phyloP scores from a whole-genome alignment of 2,329 filamentous ascomycete genomes.

The Paramyrothecium sp. region DNA sequence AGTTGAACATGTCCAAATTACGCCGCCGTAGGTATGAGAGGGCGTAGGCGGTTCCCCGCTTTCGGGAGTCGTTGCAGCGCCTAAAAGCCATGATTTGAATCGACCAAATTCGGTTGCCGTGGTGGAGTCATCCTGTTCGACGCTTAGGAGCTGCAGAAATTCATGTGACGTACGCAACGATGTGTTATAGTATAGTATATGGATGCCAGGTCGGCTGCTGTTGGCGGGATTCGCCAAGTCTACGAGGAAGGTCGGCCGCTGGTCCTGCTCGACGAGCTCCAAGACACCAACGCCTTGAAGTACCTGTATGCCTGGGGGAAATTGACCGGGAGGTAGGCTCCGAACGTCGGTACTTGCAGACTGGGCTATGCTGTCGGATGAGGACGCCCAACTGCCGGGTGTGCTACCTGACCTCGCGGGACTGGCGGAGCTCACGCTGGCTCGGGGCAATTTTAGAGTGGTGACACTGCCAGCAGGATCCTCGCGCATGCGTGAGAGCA shows the following conservation, averaged over 20 bases:
- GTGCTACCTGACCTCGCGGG: conserved; percentile 49
- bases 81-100: conserved; percentile 71
- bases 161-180: conserved; percentile 58
- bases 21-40: conserved; percentile 60
- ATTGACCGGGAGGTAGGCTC: conserved; percentile 42
- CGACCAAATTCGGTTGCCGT: conserved; percentile 50
- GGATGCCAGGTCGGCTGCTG: conserved; percentile 50
- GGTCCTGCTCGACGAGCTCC: conserved; percentile 75
- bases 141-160: conserved; percentile 55
- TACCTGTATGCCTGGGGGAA: too few relatives aligned
- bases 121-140: conserved; percentile 41
- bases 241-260: conserved; percentile 73
- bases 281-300: conserved; percentile 65
- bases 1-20: conserved; percentile 70
- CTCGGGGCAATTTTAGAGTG: conserved; percentile 54
- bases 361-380: conserved; percentile 50
- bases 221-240: conserved; percentile 63
- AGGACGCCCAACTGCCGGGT: conserved; percentile 51
- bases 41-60: conserved; percentile 50
- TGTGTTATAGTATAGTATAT: conserved; percentile 67
- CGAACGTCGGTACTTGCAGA: conserved; percentile 51
- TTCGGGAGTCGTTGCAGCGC: conserved; percentile 50
- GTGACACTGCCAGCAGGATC: conserved; percentile 43
- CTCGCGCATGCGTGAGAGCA: conserved; percentile 46
- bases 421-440: conserved; percentile 47